A percentile compares a stretch with the other conserved stretches of the same genome.
Conservation (phyloP, 2,329 filamentous ascomycete species). For the Epichloe sylvatica region DNA sequence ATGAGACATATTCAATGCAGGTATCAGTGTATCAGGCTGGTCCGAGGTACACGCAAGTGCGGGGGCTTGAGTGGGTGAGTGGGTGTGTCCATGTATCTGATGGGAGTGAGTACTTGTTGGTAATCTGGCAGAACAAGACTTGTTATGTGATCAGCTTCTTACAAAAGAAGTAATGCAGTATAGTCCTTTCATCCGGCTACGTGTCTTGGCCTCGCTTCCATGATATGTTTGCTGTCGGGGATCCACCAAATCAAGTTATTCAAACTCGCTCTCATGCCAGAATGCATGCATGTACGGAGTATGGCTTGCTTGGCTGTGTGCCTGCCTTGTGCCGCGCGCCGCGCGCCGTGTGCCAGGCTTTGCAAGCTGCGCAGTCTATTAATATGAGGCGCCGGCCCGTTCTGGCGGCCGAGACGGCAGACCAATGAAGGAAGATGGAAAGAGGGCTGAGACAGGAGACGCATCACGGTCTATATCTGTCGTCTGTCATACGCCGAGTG, state of each 20-base stretch:
- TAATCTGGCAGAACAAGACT: neutral
- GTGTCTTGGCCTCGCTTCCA: neutral
- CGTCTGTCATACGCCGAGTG: too few species aligned
- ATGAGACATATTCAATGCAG: neutral
- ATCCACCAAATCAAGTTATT: too few species aligned
- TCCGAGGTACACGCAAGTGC: neutral
- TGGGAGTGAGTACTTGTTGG: too few species aligned
- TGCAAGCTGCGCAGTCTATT: neutral
- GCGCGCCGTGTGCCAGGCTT: too few species aligned
- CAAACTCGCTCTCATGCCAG: too few species aligned
- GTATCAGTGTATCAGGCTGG: neutral
- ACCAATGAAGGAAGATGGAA: neutral
- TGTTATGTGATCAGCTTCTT: neutral
- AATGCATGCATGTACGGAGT: too few species aligned
- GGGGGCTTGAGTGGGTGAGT: neutral
- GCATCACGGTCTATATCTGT: too few species aligned
- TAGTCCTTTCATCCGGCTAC: neutral
- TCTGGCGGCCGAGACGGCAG: neutral
- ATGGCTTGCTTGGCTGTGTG: too few species aligned
- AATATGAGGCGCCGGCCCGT: slow-evolving; percentile 1
- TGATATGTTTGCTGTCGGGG: too few species aligned
- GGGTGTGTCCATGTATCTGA: too few species aligned
- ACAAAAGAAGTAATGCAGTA: neutral
- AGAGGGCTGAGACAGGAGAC: neutral
- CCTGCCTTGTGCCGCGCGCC: too few species aligned